These are phyloP conservation scores for Aspergillus uvarum DNA, from an alignment of 2,329 filamentous ascomycete species.

Conservation along the genomic window DNA sequence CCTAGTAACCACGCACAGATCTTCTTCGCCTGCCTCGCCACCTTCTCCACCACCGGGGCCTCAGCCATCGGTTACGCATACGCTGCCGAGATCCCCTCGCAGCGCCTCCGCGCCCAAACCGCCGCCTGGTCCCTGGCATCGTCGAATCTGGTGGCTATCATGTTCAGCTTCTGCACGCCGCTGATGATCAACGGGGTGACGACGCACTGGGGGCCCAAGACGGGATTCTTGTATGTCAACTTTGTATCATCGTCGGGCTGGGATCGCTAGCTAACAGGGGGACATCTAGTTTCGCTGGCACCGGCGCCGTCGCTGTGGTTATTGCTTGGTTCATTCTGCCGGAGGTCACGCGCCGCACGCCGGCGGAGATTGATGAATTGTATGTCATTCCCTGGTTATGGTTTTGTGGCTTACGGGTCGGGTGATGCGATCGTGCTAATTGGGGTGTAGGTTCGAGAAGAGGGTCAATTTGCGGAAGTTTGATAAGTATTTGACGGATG, in stretches of 20 bases:
- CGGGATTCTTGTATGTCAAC: conserved; percentile 44
- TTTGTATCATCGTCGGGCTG: no score
- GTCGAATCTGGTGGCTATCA: conserved; percentile 44
- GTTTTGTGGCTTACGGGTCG: background rate
- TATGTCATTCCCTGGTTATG: conserved; percentile 9
- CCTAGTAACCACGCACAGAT: conserved; percentile 25
- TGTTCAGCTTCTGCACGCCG: conserved; percentile 49
- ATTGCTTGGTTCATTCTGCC: conserved; percentile 52
- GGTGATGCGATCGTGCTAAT: background rate
- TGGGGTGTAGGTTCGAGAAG: conserved; percentile 33
- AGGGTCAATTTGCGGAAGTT: conserved; percentile 39
- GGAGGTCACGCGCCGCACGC: conserved; percentile 52
- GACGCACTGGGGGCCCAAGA: conserved; percentile 46
- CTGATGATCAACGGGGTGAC: conserved; percentile 45
- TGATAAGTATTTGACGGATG: conserved; percentile 37
- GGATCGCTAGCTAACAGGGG: no score
- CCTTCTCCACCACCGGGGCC: conserved; percentile 45
- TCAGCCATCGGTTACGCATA: conserved; percentile 48
- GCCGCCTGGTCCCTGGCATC: conserved; percentile 42
- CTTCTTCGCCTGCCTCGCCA: conserved; percentile 46
- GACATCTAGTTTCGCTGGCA: conserved; percentile 36
- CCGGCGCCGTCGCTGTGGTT: conserved; percentile 29
- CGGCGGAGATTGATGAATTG: conserved; percentile 51
- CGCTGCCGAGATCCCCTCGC: conserved; percentile 43
- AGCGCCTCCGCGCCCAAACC: conserved; percentile 43